Conservation (phyloP, 2,329 filamentous ascomycete species). For the Neofusicoccum laricinum region DNA sequence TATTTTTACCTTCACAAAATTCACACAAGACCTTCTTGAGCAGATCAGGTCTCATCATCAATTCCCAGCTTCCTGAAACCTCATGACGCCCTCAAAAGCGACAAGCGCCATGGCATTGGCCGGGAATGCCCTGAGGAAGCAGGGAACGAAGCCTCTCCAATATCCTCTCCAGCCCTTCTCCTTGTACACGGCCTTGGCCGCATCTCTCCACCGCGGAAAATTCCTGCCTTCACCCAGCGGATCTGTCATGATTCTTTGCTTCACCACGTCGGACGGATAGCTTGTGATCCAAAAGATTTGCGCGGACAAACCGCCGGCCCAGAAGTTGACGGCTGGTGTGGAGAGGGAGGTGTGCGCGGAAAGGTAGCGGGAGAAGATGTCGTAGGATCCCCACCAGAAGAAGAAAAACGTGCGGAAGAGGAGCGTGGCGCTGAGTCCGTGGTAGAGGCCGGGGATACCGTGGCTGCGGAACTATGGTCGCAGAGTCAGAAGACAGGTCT, state of each 20-base stretch:
- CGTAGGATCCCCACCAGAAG: conserved; percentile 97
- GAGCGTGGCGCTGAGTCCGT: conserved; percentile 79
- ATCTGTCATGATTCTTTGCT: conserved; percentile 97
- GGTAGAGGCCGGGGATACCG: conserved; percentile 78
- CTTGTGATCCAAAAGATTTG: conserved; percentile 93
- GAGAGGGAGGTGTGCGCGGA: conserved; percentile 66
- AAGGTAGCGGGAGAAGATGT: conserved; percentile 71
- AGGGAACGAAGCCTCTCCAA: conserved; percentile 89
- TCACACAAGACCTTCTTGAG: background rate
- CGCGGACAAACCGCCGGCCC: conserved; percentile 89
- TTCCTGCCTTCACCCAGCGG: conserved; percentile 63
- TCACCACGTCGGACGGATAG: conserved; percentile 90
- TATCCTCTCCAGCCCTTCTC: conserved; percentile 78
- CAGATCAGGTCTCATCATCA: background rate
- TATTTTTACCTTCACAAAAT: background rate
- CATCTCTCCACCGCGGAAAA: conserved; percentile 76
- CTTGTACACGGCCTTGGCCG: conserved; percentile 70
- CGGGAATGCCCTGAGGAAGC: conserved; percentile 89
- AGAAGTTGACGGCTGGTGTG: conserved; percentile 86
- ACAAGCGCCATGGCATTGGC: conserved; percentile 93
- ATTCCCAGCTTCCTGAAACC: conserved; percentile 35
- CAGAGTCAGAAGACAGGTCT: background rate
- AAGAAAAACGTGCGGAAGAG: conserved; percentile 94
- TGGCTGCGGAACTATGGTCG: conserved; percentile 51
- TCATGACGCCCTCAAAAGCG: conserved; percentile 90